These are phyloP conservation scores for Hanseniaspora taiwanica DNA, from an alignment of 805 yeast genomes.

Conservation along the genomic window DNA sequence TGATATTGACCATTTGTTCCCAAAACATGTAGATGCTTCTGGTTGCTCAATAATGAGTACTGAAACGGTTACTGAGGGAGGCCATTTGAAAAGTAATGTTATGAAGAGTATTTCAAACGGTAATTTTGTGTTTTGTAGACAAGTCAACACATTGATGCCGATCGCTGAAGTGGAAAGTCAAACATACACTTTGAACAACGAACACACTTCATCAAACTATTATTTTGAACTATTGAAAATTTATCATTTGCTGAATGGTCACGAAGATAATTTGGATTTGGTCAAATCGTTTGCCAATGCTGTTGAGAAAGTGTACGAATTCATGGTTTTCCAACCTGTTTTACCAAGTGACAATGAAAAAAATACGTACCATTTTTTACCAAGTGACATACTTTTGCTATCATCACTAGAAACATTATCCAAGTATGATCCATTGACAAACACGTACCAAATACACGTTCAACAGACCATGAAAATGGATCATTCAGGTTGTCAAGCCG, in stretches of 20 bases:
- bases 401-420: conserved; percentile 8
- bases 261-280: conserved; percentile 14
- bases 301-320: conserved; percentile 25
- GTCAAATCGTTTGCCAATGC: conserved; percentile 25
- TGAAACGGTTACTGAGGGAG: conserved; percentile 21
- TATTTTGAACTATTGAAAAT: conserved; percentile 39
- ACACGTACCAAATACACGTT: conserved; percentile 14
- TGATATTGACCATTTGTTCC: conserved; percentile 30
- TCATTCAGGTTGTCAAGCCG: conserved; percentile 39
- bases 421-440: conserved; percentile 12
- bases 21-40: conserved; percentile 34
- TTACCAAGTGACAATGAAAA: conserved; percentile 24
- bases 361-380: too few relatives aligned
- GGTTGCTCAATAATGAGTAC: conserved; percentile 30
- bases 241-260: conserved; percentile 29
- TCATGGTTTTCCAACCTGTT: conserved; percentile 33
- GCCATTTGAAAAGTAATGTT: conserved; percentile 23
- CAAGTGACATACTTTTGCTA: neutral
- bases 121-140: conserved; percentile 24
- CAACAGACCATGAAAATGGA: conserved; percentile 28
- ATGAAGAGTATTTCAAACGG: conserved; percentile 24
- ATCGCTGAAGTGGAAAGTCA: conserved; percentile 4
- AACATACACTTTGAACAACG: conserved; percentile 4
- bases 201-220: conserved; percentile 16
- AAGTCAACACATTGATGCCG: conserved; percentile 14